Evolutionary conservation across 208 protist species (phyloP), one percentile per base, ranked within the genome.

Genomic region (Acanthamoeba castellanii): DNA sequence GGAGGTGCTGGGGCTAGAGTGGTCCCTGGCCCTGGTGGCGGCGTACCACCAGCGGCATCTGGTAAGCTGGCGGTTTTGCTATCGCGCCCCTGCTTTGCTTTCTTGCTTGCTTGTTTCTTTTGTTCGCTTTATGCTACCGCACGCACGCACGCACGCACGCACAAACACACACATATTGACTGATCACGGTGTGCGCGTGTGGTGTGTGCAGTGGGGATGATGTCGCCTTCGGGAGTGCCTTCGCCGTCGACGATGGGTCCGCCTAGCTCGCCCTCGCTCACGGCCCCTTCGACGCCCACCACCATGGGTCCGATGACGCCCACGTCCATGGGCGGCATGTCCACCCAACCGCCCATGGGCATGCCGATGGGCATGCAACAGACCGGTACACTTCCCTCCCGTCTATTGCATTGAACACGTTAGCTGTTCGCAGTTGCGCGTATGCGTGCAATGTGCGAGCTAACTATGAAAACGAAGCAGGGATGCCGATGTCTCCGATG

Each of bases 301-400:
- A 34, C 42, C 13, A 85, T 87, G 78, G 78, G 78, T 3, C 78
- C 78, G 5, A 87, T 87, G 78, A 87, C 78, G 3, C 78, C 78
- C 78, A 87, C 42, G 4, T 64, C 78, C 47, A 87, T 87, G 78
- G 27, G 3, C 32, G 11, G 37, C 20, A 85, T 85, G 76, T 85
- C 78, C 42, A 27, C 78, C 78, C 78, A 87, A 47, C 72, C 30
- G 78, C 78, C 78, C n/a, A 87, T 87, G 78, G 78, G 74, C 74
- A 84, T 84, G 74, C 37, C 74, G 13, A 84, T 84, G 74, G 74
- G 78, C 37, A 87, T 87, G 78, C 78, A 87, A n/a, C 78, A 27
- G 27, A 7, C 47, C 2, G 78, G 72, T 50, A 87, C 11, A 42
- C 18, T 25, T 61, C 14, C 78, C 22, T 66, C 59, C 22, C 59